Base-by-base conservation (phyloP, 1,139 yeast genomes). In the Yamadazyma kanchanaburiensis region DNA sequence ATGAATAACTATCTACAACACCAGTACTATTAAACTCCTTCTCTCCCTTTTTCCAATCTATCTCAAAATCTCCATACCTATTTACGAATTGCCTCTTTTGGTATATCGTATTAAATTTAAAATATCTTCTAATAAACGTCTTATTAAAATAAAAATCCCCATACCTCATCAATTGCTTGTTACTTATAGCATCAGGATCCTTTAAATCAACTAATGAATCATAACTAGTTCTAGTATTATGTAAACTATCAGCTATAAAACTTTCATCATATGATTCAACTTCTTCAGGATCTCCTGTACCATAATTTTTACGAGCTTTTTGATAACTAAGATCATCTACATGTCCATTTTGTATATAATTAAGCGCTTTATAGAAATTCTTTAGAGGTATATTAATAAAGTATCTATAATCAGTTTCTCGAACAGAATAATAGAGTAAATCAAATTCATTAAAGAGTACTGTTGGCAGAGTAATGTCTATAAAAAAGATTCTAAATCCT, bases 401-500 rank as follows among this genome's bases (percentile, higher is more conserved):
- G 35, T 53, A 58, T 27, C 58, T 53, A 42, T 63, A 67, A 35
- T 67, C 64, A 0, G 68, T 62, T 37, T 65, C 72, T 26, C 60
- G 54, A 4, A 67, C 56, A 6, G 70, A 51, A 34, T 68, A 69
- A 39, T 56, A 69, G 13, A 68, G 48, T 15, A 68, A 43, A 33
- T 68, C 73, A 38, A 53, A 68, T 25, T 69, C 70, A 40, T 68
- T 67, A 46, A 64, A 65, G 18, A 69, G 48, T 28, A 60, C 37
- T 4, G 71, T 60, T 3, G 70, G 73, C 37, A 59, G 70, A 11
- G 69, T 53, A 12, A 80, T 60, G 40, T 78, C 85, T 28, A 80
- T 60, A 45, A 70, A 80, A 36, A 70, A 76, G 4, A 81, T 69
- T 18, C 77, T 51, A 34, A 80, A 69, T 1, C 81, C 80, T 1